phyloP scores from a whole-genome alignment of 306 rosid genomes.

The Vigna radiata region DNA sequence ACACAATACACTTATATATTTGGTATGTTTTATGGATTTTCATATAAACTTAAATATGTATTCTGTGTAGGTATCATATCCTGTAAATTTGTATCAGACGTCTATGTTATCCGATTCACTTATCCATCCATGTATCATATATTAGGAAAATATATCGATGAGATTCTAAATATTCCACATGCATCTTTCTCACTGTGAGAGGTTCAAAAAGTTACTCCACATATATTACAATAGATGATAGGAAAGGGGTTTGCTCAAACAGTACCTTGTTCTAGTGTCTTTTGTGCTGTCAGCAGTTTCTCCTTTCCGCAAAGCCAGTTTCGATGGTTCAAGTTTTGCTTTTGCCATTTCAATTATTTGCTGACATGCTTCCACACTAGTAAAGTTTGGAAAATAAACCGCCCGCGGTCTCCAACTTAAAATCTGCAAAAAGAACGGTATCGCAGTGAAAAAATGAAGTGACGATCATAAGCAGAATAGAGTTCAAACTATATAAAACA shows the following conservation, averaged over 20 bases:
- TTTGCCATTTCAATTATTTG: slow-evolving; percentile 57
- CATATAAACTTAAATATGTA: too few species aligned
- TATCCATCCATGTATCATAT: too few species aligned
- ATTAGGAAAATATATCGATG: neutral
- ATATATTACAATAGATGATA: neutral
- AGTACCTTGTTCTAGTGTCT: slow-evolving; percentile 73
- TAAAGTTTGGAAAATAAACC: slow-evolving; percentile 53
- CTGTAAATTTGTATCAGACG: too few species aligned
- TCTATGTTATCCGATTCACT: too few species aligned
- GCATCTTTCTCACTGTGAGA: neutral
- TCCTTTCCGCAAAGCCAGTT: slow-evolving; percentile 67
- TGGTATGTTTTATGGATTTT: too few species aligned
- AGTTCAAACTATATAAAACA: slow-evolving; percentile 14
- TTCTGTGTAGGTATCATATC: too few species aligned
- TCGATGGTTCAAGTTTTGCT: slow-evolving; percentile 59
- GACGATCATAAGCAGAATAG: neutral
- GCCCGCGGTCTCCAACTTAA: slow-evolving; percentile 50
- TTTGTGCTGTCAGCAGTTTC: slow-evolving; percentile 66
- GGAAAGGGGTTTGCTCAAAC: too few species aligned
- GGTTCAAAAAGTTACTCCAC: slow-evolving; percentile 5
- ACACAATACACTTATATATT: too few species aligned
- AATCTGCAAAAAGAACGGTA: slow-evolving; percentile 30
- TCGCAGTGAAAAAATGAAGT: neutral
- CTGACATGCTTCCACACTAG: slow-evolving; percentile 57
- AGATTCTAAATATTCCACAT: neutral